Conservation (phyloP, 768 basidiomycete species). For the Boletus rubescentipes region DNA sequence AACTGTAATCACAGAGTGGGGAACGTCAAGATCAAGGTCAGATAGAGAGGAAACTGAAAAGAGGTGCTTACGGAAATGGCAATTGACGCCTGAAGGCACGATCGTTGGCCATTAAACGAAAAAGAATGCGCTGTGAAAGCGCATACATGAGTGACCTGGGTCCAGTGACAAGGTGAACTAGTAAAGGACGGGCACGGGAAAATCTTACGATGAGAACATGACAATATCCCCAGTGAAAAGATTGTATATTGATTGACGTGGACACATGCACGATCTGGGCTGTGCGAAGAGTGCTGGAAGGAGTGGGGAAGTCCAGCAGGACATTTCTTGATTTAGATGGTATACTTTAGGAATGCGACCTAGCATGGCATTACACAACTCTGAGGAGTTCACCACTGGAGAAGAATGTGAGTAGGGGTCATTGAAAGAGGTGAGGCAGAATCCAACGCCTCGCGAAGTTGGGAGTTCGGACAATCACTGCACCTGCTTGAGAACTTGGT, state of each 20-base stretch:
- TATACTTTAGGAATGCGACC: conserved; percentile 32
- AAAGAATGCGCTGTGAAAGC: neutral
- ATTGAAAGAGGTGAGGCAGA: too few species aligned
- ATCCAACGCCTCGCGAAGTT: too few species aligned
- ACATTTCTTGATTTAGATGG: neutral
- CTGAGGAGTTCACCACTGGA: too few species aligned
- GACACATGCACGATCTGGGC: conserved; percentile 31
- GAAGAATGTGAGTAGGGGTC: too few species aligned
- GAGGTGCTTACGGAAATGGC: conserved; percentile 28
- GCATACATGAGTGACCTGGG: conserved; percentile 23
- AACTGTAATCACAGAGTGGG: conserved; percentile 36
- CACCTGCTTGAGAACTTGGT: too few species aligned
- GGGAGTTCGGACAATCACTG: too few species aligned
- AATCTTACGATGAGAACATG: conserved; percentile 29
- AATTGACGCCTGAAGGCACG: conserved; percentile 32
- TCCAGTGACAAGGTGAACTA: neutral
- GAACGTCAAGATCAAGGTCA: neutral
- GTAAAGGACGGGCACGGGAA: neutral
- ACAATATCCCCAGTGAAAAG: conserved; percentile 23
- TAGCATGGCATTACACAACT: too few species aligned
- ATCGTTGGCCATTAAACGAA: neutral
- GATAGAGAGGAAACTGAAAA: neutral
- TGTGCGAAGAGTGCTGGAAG: conserved; percentile 25
- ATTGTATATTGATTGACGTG: conserved; percentile 33
- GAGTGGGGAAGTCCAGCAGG: neutral